Conservation (phyloP, 495 filamentous ascomycete genomes). For the Apiosordaria backusii region DNA sequence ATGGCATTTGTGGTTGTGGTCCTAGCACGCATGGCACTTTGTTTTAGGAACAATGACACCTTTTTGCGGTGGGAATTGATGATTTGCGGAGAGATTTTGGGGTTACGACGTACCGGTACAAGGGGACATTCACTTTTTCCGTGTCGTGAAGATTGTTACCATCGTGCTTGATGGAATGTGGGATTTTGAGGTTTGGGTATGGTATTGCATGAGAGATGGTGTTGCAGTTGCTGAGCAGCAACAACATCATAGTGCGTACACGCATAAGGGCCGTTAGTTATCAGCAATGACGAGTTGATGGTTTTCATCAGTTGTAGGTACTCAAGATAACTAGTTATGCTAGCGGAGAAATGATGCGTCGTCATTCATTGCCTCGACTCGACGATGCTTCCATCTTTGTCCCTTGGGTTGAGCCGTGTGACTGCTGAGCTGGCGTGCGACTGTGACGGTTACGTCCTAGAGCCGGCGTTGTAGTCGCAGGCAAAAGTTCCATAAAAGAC, state of each 20-base stretch:
- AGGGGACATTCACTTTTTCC: neutral
- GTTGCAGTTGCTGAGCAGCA: neutral
- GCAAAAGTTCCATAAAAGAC: neutral
- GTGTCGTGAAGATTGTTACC: neutral
- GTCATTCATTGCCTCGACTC: neutral
- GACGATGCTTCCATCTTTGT: neutral
- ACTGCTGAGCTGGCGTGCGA: conserved; percentile 5
- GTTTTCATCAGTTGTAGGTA: neutral
- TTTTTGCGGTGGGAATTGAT: neutral
- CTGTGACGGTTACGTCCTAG: neutral
- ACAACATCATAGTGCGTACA: neutral
- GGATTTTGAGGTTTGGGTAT: too few relatives aligned
- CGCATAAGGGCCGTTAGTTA: neutral
- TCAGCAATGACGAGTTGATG: neutral
- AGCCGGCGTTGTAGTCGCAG: neutral
- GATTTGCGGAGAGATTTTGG: conserved; percentile 8
- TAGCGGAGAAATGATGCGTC: neutral
- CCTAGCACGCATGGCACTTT: neutral
- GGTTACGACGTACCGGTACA: conserved; percentile 7
- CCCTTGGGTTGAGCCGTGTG: neutral
- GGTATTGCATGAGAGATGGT: neutral
- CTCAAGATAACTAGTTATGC: neutral
- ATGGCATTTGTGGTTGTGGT: neutral
- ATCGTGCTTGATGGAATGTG: neutral
- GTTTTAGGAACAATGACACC: neutral